These are phyloP conservation scores for Jamesozyma hellenica DNA, from an alignment of 805 yeast genomes.

Conservation along the genomic window DNA sequence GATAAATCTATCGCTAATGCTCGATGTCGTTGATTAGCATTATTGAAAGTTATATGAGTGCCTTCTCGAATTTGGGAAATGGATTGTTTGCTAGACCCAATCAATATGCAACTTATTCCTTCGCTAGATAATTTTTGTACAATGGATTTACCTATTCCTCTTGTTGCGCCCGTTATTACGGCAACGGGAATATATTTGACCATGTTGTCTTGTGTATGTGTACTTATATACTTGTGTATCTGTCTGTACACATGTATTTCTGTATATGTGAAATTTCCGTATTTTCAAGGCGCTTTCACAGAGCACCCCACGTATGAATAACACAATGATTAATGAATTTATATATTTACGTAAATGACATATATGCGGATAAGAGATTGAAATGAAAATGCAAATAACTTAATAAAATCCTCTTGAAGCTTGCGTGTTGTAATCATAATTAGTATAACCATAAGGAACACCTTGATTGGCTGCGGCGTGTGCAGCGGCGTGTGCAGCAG, in stretches of 20 bases:
- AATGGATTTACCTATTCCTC: slow-evolving; percentile 34
- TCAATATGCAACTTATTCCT: slow-evolving; percentile 20
- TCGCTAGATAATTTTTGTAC: slow-evolving; percentile 20
- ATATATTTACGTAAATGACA: background rate
- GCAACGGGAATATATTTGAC: slow-evolving; percentile 16
- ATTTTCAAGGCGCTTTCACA: too few relatives aligned
- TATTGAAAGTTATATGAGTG: slow-evolving; percentile 7
- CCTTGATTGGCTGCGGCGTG: slow-evolving; percentile 19
- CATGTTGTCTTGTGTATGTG: background rate
- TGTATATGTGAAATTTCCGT: background rate
- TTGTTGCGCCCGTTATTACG: slow-evolving; percentile 35
- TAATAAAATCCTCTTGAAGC: slow-evolving; percentile 28
- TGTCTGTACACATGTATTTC: background rate
- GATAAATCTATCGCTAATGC: slow-evolving; percentile 21
- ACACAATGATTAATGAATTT: too few relatives aligned
- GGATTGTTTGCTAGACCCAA: slow-evolving; percentile 19
- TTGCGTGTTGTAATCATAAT: slow-evolving; percentile 25
- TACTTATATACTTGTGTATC: too few relatives aligned
- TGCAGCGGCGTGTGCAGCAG: slow-evolving; percentile 15
- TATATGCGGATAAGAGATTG: background rate
- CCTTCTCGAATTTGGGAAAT: slow-evolving; percentile 1
- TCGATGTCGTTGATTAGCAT: slow-evolving; percentile 16
- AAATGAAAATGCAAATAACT: background rate
- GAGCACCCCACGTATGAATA: too few relatives aligned
- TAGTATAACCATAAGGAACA: slow-evolving; percentile 25